Conservation (phyloP, 768 basidiomycete genomes). For the Rhodosporidiobolus sp. region DNA sequence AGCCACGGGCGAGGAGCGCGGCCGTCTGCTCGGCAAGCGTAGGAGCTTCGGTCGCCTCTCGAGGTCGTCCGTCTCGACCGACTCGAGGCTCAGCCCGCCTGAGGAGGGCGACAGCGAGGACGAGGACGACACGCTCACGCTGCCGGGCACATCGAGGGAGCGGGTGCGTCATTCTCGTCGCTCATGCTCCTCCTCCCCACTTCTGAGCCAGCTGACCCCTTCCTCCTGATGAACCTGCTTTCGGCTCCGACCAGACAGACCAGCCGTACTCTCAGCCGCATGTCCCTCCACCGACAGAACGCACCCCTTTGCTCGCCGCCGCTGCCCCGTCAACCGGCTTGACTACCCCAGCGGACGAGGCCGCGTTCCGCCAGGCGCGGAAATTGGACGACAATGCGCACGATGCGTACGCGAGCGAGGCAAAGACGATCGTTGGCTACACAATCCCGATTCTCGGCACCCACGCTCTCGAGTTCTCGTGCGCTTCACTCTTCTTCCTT, state of each 20-base stretch:
- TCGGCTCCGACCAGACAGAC: background rate
- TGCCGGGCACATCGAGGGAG: background rate
- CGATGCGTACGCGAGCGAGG: slow-evolving; percentile 6
- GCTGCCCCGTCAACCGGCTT: background rate
- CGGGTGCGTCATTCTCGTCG: background rate
- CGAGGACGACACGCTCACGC: background rate
- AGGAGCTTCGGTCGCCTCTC: background rate
- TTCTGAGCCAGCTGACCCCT: background rate
- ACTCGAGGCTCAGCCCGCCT: slow-evolving; percentile 28
- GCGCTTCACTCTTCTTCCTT: background rate
- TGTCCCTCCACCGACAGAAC: background rate
- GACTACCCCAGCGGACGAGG: slow-evolving; percentile 15
- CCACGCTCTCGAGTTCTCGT: slow-evolving; percentile 69
- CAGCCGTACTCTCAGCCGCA: no score
- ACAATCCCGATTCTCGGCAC: slow-evolving; percentile 41
- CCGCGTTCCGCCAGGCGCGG: background rate
- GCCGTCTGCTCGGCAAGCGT: background rate
- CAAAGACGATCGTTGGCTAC: slow-evolving; percentile 24
- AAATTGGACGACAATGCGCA: slow-evolving; percentile 4
- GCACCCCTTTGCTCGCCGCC: background rate
- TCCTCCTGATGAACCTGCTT: background rate
- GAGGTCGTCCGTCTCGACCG: slow-evolving; percentile 20
- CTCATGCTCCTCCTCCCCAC: background rate
- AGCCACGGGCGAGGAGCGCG: background rate
- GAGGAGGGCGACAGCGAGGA: background rate